A percentile compares a stretch with the other conserved stretches of the same genome.
These are phyloP conservation scores for Colletotrichum destructivum DNA, from an alignment of 2,329 filamentous ascomycete species.

Conservation along the genomic window DNA sequence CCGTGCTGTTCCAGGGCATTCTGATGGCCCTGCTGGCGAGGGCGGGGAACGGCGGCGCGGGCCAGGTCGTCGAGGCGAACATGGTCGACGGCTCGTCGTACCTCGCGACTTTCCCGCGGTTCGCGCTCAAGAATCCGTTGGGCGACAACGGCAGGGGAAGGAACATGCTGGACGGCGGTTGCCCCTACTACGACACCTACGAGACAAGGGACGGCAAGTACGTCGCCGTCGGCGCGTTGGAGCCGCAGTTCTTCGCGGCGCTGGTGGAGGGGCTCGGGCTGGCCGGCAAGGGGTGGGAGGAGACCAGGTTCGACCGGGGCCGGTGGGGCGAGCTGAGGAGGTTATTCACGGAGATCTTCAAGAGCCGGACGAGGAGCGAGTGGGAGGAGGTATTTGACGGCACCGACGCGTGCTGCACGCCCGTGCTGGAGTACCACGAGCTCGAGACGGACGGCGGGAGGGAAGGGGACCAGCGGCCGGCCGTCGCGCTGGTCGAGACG, in stretches of 20 bases:
- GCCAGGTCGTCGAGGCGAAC: constrained; percentile 94
- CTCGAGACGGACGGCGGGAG: constrained; percentile 67
- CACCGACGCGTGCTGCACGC: constrained; percentile 93
- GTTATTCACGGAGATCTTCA: constrained; percentile 76
- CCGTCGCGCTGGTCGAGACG: constrained; percentile 78
- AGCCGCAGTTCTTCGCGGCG: constrained; percentile 85
- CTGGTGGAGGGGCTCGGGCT: constrained; percentile 79
- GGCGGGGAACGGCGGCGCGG: constrained; percentile 70
- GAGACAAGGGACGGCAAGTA: constrained; percentile 84
- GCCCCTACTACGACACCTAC: constrained; percentile 92
- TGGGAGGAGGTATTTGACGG: constrained; percentile 93
- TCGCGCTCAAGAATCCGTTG: constrained; percentile 73
- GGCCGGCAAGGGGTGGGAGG: constrained; percentile 63
- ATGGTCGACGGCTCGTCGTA: constrained; percentile 95
- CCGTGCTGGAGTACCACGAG: constrained; percentile 83
- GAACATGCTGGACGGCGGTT: constrained; percentile 87
- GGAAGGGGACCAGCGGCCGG: constrained; percentile 79
- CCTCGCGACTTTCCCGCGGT: constrained; percentile 82
- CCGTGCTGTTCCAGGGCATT: constrained; percentile 85
- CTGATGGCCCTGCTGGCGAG: constrained; percentile 83
- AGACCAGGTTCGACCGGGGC: constrained; percentile 69
- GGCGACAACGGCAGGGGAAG: constrained; percentile 78
- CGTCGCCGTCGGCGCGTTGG: constrained; percentile 91
- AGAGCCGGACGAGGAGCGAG: constrained; percentile 77
- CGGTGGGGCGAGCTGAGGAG: constrained; percentile 78